Conservation (phyloP, 306 rosid genomes). For the Malus domestica region ASM211411v1 NC_041803.1:8653001-8653500, state of each 20-base stretch:
- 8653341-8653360: background rate
- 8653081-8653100: constrained; percentile 75
- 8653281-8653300: constrained; percentile 60
- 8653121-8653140: constrained; percentile 61
- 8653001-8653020: constrained; percentile 84
- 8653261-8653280: constrained; percentile 76
- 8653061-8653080: constrained; percentile 83
- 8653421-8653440: background rate
- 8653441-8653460: background rate
- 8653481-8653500: constrained; percentile 17
- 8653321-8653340: background rate
- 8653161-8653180: background rate
- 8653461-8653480: background rate
- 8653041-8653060: constrained; percentile 77
- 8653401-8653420: background rate
- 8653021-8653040: constrained; percentile 82
- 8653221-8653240: constrained; percentile 76
- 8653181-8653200: background rate
- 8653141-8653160: background rate
- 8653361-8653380: background rate
- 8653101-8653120: constrained; percentile 77
- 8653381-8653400: background rate
- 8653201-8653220: constrained; percentile 42
- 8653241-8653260: constrained; percentile 86
- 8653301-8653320: background rate